Base-by-base conservation (phyloP, 345 rosid genomes). In the Turnera subulata region DNA sequence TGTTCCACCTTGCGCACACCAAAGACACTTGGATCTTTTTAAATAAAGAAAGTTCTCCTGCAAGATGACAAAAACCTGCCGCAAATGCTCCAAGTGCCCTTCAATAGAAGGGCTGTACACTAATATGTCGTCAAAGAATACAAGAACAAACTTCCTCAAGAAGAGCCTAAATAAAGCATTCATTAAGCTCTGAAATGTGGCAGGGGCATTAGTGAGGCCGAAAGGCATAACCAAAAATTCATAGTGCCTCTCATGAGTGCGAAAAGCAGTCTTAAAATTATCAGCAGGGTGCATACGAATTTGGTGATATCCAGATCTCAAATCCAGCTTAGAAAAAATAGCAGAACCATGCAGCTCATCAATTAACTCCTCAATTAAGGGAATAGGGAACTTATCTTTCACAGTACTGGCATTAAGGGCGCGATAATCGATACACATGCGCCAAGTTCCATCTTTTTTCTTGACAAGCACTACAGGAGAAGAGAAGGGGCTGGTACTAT, bases 171-270 rank as follows among this genome's bases (percentile, higher is more conserved):
- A 43, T 7, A 56, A 0, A 1, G 15, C 21, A 25, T 56, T 56
- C 50, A 56, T 56, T 0, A 56, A 16, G 10, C 14, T 5, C 16
- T 56, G 14, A 11, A 43, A 56, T 2, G 37, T 25, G 2, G 50
- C n/a, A 16, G 49, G 50, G 14, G 50, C 20, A 43, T 43, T 56
- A 1, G 50, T 56, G 1, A 56, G 8, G 21, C 61, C 21, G 24
- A 57, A 57, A 44, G 39, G 11, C 61, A 57, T 57, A 2, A 45
- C 51, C 14, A 57, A 11, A 16, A 43, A 57, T 19, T 57, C 51
- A 57, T 57, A 57, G 17, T 57, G 42, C 8, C 43, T n/a, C n/a
- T n/a, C 23, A 29, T 29, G 35, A 3, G 35, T 29, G 4, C 35
- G 4, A 29, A 29, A 29, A 29, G 0, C 5, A n/a, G n/a, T 56